Percentiles rank a stretch among this genome's conserved stretches.
Conservation (phyloP, 192 early-diverging fungal species). For the Rhizophlyctis rosea region DNA sequence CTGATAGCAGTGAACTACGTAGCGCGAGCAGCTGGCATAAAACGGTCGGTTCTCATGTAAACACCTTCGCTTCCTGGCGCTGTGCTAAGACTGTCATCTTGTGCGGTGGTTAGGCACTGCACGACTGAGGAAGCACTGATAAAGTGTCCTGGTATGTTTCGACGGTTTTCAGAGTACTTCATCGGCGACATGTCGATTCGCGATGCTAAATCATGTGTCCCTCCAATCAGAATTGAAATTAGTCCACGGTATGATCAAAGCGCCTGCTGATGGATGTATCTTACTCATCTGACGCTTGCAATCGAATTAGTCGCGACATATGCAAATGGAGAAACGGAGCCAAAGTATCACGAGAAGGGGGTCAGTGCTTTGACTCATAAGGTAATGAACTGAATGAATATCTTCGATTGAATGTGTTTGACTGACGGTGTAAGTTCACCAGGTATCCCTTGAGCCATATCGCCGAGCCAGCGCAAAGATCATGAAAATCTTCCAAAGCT, state of each 20-base stretch:
- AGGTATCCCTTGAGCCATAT: constrained; percentile 28
- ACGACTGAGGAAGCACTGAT: constrained; percentile 15
- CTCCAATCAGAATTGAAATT: constrained; percentile 61
- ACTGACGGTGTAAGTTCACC: neutral
- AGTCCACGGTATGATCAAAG: constrained; percentile 46
- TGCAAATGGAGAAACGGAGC: constrained; percentile 57
- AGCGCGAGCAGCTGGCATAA: constrained; percentile 75
- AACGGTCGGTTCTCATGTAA: constrained; percentile 36
- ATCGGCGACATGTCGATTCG: too few species aligned
- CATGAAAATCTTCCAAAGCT: constrained; percentile 63
- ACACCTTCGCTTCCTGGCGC: neutral
- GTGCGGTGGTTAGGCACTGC: constrained; percentile 17
- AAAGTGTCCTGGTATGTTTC: constrained; percentile 17
- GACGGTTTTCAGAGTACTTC: neutral
- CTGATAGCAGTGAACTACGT: constrained; percentile 79
- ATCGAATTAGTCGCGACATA: constrained; percentile 72
- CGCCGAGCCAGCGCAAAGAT: constrained; percentile 63
- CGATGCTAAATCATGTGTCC: neutral
- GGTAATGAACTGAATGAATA: too few species aligned
- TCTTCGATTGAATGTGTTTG: neutral
- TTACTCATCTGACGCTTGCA: neutral
- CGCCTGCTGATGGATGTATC: constrained; percentile 1
- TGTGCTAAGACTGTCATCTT: too few species aligned
- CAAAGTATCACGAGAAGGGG: constrained; percentile 66
- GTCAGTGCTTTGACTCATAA: constrained; percentile 75